A percentile compares a stretch with the other conserved stretches of the same genome.
Evolutionary conservation across 495 filamentous ascomycete species (phyloP).

Genomic region (Letharia columbiana): DNA sequence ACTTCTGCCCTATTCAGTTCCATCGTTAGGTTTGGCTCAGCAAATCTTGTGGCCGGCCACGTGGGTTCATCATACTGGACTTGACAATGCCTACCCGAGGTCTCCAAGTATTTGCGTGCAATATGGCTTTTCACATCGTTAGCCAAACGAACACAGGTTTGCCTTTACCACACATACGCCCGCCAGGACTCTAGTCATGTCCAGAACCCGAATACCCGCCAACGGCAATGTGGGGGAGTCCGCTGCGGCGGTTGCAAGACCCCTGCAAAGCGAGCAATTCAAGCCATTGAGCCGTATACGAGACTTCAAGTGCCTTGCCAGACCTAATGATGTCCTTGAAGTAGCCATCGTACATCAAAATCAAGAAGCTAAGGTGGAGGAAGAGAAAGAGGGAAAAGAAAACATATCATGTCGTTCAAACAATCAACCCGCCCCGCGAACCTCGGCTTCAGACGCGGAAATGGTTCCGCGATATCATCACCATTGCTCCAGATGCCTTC

Average conservation of each 20-base stretch:
- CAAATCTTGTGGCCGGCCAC: background rate
- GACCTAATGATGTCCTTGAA: background rate
- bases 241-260: slow-evolving; percentile 20
- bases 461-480: slow-evolving; percentile 14
- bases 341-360: slow-evolving; percentile 6
- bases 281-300: slow-evolving; percentile 11
- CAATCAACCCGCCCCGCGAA: background rate
- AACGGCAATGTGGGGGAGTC: slow-evolving; percentile 51
- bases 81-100: slow-evolving; percentile 60
- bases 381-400: background rate
- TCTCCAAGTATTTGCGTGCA: slow-evolving; percentile 97
- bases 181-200: slow-evolving; percentile 94
- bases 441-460: slow-evolving; percentile 5
- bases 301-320: background rate
- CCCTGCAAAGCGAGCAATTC: slow-evolving; percentile 8
- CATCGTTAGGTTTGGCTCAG: background rate
- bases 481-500: slow-evolving; percentile 10
- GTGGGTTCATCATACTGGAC: slow-evolving; percentile 12
- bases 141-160: background rate
- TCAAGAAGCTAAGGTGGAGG: background rate
- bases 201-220: slow-evolving; percentile 77
- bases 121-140: slow-evolving; percentile 59
- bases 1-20: slow-evolving; percentile 70
- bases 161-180: slow-evolving; percentile 53
- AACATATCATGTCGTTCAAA: background rate